phyloP scores from a whole-genome alignment of 1,284 basidiomycete species.

The Boletus sp. region DNA sequence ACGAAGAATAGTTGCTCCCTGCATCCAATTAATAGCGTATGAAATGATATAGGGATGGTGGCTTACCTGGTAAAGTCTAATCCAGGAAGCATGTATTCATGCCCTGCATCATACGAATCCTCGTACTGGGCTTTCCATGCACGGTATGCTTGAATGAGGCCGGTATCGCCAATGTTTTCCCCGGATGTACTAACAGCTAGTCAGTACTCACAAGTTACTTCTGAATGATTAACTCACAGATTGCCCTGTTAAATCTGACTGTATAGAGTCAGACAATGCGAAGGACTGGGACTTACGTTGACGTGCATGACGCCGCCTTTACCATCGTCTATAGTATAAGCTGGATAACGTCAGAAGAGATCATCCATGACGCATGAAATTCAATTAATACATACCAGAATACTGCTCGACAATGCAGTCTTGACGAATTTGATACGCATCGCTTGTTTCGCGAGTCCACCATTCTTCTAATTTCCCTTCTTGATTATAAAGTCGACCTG shows the following conservation, averaged over 20 bases:
- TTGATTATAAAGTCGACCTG: slow-evolving; percentile 83
- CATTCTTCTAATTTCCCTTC: slow-evolving; percentile 84
- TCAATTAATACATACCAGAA: slow-evolving; percentile 52
- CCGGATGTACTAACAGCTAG: slow-evolving; percentile 67
- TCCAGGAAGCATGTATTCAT: slow-evolving; percentile 81
- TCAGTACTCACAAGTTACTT: slow-evolving; percentile 6
- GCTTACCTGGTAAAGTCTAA: slow-evolving; percentile 70
- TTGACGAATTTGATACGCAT: slow-evolving; percentile 82
- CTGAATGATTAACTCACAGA: slow-evolving; percentile 49
- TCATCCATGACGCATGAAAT: slow-evolving; percentile 6
- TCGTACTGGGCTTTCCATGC: slow-evolving; percentile 82
- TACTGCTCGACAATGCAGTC: slow-evolving; percentile 92
- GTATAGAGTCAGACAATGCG: slow-evolving; percentile 1
- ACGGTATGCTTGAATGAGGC: slow-evolving; percentile 83
- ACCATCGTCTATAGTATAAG: slow-evolving; percentile 83
- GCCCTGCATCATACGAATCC: slow-evolving; percentile 55
- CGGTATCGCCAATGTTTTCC: slow-evolving; percentile 90
- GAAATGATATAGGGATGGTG: background rate
- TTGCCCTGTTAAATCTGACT: slow-evolving; percentile 56
- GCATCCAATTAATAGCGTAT: background rate
- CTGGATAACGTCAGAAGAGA: slow-evolving; percentile 41
- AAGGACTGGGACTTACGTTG: slow-evolving; percentile 63
- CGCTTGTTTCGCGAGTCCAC: slow-evolving; percentile 86
- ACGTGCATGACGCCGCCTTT: slow-evolving; percentile 84
- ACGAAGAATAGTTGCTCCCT: slow-evolving; percentile 94